Base-by-base conservation (phyloP, 306 rosid genomes). In the Sechiopsis laciniata region DNA sequence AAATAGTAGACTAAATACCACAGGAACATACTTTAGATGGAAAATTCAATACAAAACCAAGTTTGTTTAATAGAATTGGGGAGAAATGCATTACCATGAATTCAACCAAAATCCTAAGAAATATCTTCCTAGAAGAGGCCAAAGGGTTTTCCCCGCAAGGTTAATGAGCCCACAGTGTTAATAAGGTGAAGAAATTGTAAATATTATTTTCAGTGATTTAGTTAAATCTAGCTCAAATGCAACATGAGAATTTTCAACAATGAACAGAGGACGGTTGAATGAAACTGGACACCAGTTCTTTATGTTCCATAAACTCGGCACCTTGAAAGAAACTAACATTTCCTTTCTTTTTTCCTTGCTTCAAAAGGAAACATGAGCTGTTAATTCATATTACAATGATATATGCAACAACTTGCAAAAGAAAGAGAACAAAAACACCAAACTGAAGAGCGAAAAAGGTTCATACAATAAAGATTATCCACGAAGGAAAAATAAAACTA, bases 91-190 rank as follows among this genome's bases (percentile, higher is more conserved):
- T 4, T 24, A 59, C 29, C 40, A 12, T 24, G 65, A 10, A 22
- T 22, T 22, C 29, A 58, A 55, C 59, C 11, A 58, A 5, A 21
- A 58, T 20, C 63, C 35, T 21, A 58, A 20, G 6, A 20, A 22
- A 58, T 58, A 20, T 22, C 63, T 21, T 58, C 59, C 59, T 55
- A 55, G 59, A 54, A 54, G 57, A 54, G 45, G 57, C 57, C 57
- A 54, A 19, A 54, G 57, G 57, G 57, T 54, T 54, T 54, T 2
- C 17, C 57, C 57, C 20, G 7, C 57, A 16, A 54, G 57, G 57
- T 19, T 6, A 5, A 53, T 45, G 15, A 48, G 53, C 5, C 53
- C 53, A 48, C 53, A 48, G 15, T 48, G n/a, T 48, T 11, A 48
- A 48, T 12, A 48, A 12, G 53, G 53, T 17, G 12, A 55, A 17